phyloP scores from a whole-genome alignment of 2,329 filamentous ascomycete genomes.

The Tolypocladium guangdongense region DNA sequence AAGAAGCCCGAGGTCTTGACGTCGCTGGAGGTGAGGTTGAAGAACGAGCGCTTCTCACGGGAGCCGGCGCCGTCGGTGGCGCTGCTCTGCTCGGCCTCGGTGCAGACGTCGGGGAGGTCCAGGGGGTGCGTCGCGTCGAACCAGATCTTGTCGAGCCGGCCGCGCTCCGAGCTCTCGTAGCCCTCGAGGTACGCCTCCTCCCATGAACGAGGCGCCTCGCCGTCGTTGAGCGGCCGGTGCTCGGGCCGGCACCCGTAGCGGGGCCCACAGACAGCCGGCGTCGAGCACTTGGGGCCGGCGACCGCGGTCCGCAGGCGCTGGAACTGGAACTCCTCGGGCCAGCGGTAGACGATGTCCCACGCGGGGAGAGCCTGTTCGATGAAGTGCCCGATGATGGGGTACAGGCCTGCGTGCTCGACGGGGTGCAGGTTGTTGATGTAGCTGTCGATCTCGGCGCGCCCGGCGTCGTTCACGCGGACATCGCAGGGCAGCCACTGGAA shows the following conservation, averaged over 20 bases:
- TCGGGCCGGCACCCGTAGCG: conserved; percentile 5
- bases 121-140: conserved; percentile 14
- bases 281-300: conserved; percentile 10
- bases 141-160: conserved; percentile 12
- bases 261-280: conserved; percentile 7
- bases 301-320: conserved; percentile 12
- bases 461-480: conserved; percentile 27
- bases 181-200: conserved; percentile 10
- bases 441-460: conserved; percentile 28
- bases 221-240: conserved; percentile 13
- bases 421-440: conserved; percentile 47
- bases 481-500: conserved; percentile 41
- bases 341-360: conserved; percentile 29
- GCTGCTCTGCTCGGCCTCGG: not conserved
- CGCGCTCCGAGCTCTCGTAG: conserved; percentile 4
- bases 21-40: conserved; percentile 5
- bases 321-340: conserved; percentile 15
- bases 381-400: conserved; percentile 28
- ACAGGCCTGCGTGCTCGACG: conserved; percentile 22
- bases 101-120: conserved; percentile 5
- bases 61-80: too few species aligned
- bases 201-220: conserved; percentile 11
- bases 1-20: conserved; percentile 19
- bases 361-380: conserved; percentile 30
- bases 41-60: not conserved